These are phyloP conservation scores for Narthecium ossifragum DNA, from an alignment of 106 monocot species.

Conservation along the genomic window DNA sequence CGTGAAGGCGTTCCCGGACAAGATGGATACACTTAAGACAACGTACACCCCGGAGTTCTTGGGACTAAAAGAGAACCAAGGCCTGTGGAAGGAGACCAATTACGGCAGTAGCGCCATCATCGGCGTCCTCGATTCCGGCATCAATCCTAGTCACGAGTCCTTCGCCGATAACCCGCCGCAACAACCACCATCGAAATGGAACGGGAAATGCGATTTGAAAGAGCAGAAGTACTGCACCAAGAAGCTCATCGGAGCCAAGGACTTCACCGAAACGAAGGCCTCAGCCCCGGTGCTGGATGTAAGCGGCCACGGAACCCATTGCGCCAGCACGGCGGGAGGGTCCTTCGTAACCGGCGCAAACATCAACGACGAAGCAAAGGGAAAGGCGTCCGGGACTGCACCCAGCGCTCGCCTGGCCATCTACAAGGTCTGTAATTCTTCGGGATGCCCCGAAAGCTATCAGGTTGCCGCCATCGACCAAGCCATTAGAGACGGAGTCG, in stretches of 20 bases:
- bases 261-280: not conserved
- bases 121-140: too few relatives aligned
- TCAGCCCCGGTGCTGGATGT: not conserved
- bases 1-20: too few relatives aligned
- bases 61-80: too few relatives aligned
- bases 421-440: conserved; percentile 1
- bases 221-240: conserved; percentile 7
- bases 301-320: conserved; percentile 13
- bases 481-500: conserved; percentile 21
- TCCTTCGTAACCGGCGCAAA: not conserved
- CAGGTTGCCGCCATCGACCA: conserved; percentile 17
- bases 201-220: too few relatives aligned
- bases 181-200: too few relatives aligned
- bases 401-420: conserved; percentile 11
- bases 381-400: conserved; percentile 4
- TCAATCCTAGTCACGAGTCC: too few relatives aligned
- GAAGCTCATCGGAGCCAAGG: conserved; percentile 20
- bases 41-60: too few relatives aligned
- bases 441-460: not conserved
- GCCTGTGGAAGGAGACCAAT: too few relatives aligned
- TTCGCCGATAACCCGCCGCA: too few relatives aligned
- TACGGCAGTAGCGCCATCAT: too few relatives aligned
- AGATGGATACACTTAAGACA: too few relatives aligned
- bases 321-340: conserved; percentile 3
- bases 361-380: not conserved